Evolutionary conservation across 768 basidiomycete species (phyloP), one percentile per base, ranked within the genome.

Genomic region (Podaxis sp.): DNA sequence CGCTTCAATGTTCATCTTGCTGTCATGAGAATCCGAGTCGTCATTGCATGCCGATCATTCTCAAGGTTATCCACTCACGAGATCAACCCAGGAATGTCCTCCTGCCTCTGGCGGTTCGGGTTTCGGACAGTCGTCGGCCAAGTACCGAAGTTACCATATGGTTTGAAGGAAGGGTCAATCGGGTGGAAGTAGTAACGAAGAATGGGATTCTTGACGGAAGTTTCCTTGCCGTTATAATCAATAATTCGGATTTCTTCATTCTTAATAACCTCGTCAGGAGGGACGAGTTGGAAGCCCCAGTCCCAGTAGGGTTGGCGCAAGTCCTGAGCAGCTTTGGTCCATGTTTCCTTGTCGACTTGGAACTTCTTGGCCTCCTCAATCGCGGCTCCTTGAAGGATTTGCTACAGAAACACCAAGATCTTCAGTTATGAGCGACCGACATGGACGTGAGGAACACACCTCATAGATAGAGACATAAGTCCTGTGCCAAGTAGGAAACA

Each of bases 401-500:
- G 83, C 83, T 85, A 55, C 55, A 38, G 33, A 40, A 26, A 11
- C 60, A 39, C 8, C 3, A 51, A 53, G 52, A 15, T 58, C 26
- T 40, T n/a, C 40, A 38, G 13, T 39, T n/a, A 39, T 30, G n/a
- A 13, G 22, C 8, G 28, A 4, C 46, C 22, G 42, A 46, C 38
- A 4, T 9, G n/a, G 24, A 22, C 36, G 24, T 28, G 24, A 28
- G 4, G 13, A 28, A 12, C 74, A 6, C 48, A 84, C 84, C 75
- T 87, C 84, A 61, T 76, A 79, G 1, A 84, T 69, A 22, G 78
- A 68, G 30, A 84, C 69, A 64, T 85, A 85, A 3, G 83, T 80
- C 59, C 85, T 71, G 66, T 86, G 84, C 80, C 82, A 85, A 9
- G 81, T 83, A 8, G 83, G 83, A 74, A 85, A 85, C 11, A 84